A percentile compares a stretch with the other conserved stretches of the same genome.
Evolutionary conservation across 345 rosid species (phyloP).

Genomic region (Lagerstroemia speciosa): DNA sequence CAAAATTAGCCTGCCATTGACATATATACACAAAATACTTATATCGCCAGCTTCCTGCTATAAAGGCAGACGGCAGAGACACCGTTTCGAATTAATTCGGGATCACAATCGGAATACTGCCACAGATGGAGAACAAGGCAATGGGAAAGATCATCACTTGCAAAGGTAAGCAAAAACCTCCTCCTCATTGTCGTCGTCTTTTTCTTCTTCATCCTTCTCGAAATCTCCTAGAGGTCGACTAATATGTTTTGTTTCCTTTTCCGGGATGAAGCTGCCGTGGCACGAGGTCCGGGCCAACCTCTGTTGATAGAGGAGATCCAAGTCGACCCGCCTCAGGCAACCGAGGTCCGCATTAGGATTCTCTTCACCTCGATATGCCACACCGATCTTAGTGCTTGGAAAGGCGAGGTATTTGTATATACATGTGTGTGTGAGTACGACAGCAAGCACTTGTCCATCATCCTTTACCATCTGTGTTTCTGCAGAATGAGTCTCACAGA

Average conservation of each 20-base stretch:
- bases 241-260: too few species aligned
- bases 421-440: background rate
- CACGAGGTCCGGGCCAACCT: constrained; percentile 45
- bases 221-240: background rate
- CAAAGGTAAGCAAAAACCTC: constrained; percentile 19
- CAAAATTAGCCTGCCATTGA: too few species aligned
- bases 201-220: background rate
- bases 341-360: constrained; percentile 57
- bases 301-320: constrained; percentile 42
- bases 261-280: constrained; percentile 42
- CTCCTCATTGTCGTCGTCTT: too few species aligned
- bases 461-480: background rate
- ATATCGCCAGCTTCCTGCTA: too few species aligned
- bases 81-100: background rate
- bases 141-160: constrained; percentile 29
- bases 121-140: background rate
- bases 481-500: constrained; percentile 46
- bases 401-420: constrained; percentile 36
- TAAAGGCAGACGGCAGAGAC: background rate
- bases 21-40: too few species aligned
- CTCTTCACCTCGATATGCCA: constrained; percentile 63
- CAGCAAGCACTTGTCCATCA: too few species aligned
- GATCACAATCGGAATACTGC: background rate
- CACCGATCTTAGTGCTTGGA: constrained; percentile 55
- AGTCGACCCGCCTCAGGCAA: constrained; percentile 51